Base-by-base conservation (phyloP, 2,329 filamentous ascomycete genomes). In the Cladophialophora yegresii region DNA sequence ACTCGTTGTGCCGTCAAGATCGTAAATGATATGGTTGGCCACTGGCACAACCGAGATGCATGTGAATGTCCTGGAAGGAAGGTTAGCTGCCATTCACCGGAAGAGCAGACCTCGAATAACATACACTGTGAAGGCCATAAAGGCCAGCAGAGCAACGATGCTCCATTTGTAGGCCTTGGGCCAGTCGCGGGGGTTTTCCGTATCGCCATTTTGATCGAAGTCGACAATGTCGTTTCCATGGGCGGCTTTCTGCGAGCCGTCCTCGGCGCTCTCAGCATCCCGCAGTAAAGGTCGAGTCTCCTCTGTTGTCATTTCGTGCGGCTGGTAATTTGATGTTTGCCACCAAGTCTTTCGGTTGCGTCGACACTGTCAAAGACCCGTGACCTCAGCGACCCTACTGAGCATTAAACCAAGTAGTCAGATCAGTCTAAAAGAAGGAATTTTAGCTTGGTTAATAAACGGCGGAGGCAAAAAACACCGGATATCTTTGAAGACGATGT, bases 11-110 rank as follows among this genome's bases (percentile, higher is more conserved):
- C 81, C 65, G 20, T 61, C 54, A 23, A 71, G 77, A 63, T 86
- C 83, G 1, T 75, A 69, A 23, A 83, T 79, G 67, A 86, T 85
- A 54, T 75, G 77, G 43, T 75, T 77, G 6, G 84, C 83, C 56
- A 86, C 77, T 0, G 84, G 84, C 0, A 85, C 81, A 0, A 85
- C 77, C 0, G 80, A 81, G 62, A 85, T 83, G 73, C 84, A 86
- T 6, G 82, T 85, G 67, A 86, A 84, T 2, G 84, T 85, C 3
- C 83, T 85, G n/a, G 45, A 23, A 28, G 4, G 55, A 12, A 23
- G 22, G 51, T 64, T 13, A 67, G 56, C 40, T 6, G 28, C 10
- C 12, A 33, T 3, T 10, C 5, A 9, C 7, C 1, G 4, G 26
- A 58, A 13, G 23, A n/a, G 16, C 12, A 26, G 22, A 43, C 2